phyloP scores from a whole-genome alignment of 2,329 filamentous ascomycete species.

The Pestalotiopsis sp. region DNA sequence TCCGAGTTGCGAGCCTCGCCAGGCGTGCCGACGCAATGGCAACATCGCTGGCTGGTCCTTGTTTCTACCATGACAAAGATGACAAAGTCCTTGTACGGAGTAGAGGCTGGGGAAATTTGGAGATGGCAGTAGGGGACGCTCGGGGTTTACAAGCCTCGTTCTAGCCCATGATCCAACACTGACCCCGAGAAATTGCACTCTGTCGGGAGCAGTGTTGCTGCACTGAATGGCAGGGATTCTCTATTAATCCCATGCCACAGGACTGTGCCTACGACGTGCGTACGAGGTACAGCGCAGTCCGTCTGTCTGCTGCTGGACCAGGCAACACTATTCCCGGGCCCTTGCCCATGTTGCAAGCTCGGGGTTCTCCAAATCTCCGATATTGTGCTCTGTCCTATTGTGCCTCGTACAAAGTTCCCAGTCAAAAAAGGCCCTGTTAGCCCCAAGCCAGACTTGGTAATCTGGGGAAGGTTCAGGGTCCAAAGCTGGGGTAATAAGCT shows the following conservation, averaged over 20 bases:
- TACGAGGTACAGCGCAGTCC: not conserved
- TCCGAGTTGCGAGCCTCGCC: not conserved
- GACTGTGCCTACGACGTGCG: not conserved
- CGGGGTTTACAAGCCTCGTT: not conserved
- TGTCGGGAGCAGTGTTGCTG: not conserved
- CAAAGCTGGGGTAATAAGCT: not conserved
- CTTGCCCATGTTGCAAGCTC: not conserved
- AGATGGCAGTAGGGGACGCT: not conserved
- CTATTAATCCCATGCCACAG: not conserved
- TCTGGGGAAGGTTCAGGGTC: conserved; percentile 4
- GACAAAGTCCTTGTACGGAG: not conserved
- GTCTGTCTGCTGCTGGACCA: not conserved
- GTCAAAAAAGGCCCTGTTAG: not conserved
- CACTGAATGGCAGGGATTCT: not conserved
- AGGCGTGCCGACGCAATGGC: not conserved
- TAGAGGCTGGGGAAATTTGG: not conserved
- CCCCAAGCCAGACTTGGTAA: not conserved
- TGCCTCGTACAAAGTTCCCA: not conserved
- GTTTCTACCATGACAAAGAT: not conserved
- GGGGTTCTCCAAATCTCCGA: conserved; percentile 10
- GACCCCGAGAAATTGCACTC: not conserved
- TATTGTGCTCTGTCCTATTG: not conserved
- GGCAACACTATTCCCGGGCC: not conserved
- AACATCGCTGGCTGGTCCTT: not conserved
- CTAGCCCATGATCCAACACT: not conserved